phyloP scores from a whole-genome alignment of 768 basidiomycete species.

The Podaxis pistillaris region DNA sequence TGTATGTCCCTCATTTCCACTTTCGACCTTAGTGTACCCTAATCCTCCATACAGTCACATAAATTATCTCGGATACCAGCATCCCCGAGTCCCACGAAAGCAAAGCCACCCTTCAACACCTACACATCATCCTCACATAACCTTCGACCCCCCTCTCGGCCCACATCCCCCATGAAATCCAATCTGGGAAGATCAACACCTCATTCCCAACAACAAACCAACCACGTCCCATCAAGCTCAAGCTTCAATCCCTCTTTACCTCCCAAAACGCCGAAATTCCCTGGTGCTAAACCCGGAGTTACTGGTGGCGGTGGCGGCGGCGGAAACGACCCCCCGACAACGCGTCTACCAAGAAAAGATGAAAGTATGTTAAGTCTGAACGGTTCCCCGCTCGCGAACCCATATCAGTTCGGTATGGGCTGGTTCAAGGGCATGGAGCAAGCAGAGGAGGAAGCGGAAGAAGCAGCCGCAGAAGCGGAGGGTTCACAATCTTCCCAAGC shows the following conservation, averaged over 20 bases:
- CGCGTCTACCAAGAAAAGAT: conserved; percentile 68
- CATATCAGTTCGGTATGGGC: conserved; percentile 62
- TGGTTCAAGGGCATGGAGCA: conserved; percentile 51
- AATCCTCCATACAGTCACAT: conserved; percentile 26
- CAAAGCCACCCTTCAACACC: conserved; percentile 42
- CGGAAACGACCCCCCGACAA: conserved; percentile 31
- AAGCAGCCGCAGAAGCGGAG: conserved; percentile 25
- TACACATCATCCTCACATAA: conserved; percentile 28
- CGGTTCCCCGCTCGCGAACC: conserved; percentile 80
- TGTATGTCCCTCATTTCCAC: conserved; percentile 25
- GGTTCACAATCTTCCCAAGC: conserved; percentile 13
- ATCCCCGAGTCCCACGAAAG: conserved; percentile 47
- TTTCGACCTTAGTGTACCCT: not conserved
- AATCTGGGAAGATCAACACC: conserved; percentile 29
- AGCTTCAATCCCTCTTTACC: conserved; percentile 74
- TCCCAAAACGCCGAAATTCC: conserved; percentile 53
- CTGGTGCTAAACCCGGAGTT: conserved; percentile 25
- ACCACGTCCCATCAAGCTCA: conserved; percentile 55
- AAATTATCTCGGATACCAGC: conserved; percentile 33
- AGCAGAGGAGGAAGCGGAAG: conserved; percentile 35
- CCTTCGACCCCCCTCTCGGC: conserved; percentile 36
- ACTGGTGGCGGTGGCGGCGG: conserved; percentile 4
- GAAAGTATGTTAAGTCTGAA: conserved; percentile 82
- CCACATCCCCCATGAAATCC: conserved; percentile 53
- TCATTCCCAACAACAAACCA: conserved; percentile 21